Conservation (phyloP, 2,329 filamentous ascomycete species). For the Aspergillus sergii region DNA sequence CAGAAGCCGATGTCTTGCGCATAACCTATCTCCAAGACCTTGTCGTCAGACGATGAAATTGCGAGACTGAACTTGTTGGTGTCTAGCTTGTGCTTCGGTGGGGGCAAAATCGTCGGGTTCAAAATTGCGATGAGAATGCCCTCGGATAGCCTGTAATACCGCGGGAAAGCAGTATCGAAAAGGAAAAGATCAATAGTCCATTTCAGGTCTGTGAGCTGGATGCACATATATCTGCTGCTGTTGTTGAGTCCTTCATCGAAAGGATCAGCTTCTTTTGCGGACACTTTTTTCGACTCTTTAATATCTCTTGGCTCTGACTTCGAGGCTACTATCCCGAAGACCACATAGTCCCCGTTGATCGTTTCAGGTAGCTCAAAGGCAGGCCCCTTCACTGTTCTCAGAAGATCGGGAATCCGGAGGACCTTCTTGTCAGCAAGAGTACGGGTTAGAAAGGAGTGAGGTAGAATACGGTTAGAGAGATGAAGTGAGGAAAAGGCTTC, state of each 20-base stretch:
- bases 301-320: conserved; percentile 79
- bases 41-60: conserved; percentile 83
- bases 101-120: conserved; percentile 89
- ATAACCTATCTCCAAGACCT: conserved; percentile 82
- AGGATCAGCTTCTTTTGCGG: conserved; percentile 48
- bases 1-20: conserved; percentile 88
- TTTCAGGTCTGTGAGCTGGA: conserved; percentile 83
- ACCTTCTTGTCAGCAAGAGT: conserved; percentile 77
- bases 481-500: conserved; percentile 87
- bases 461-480: conserved; percentile 78
- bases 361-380: conserved; percentile 76
- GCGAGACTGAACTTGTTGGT: conserved; percentile 85
- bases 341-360: conserved; percentile 83
- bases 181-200: conserved; percentile 91
- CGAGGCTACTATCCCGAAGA: conserved; percentile 83
- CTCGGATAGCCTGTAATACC: conserved; percentile 89
- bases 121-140: conserved; percentile 92
- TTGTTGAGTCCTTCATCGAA: conserved; percentile 59
- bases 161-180: conserved; percentile 85
- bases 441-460: conserved; percentile 77
- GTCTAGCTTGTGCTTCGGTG: conserved; percentile 71
- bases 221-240: conserved; percentile 84
- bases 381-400: conserved; percentile 79
- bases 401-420: conserved; percentile 76
- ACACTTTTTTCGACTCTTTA: conserved; percentile 46